Base-by-base conservation (phyloP, 2,329 filamentous ascomycete genomes). In the Aureobasidium vineae region DNA sequence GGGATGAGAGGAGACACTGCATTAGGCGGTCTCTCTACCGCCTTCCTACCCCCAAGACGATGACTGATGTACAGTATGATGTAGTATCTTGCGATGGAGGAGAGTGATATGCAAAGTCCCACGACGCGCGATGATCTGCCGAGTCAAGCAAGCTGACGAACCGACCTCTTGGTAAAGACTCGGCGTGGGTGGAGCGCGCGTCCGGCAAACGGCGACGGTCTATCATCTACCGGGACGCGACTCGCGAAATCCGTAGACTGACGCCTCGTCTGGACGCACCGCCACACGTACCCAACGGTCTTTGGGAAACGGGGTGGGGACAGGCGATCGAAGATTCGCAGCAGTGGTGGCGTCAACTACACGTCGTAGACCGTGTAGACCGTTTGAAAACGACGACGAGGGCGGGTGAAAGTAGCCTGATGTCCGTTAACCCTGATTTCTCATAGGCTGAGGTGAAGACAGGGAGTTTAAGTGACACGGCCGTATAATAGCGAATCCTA, bases 401-500 rank as follows among this genome's bases (percentile, higher is more conserved):
- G 45, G 45, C 36, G 43, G 59, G 33, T 49, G 15, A 52, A 28
- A 40, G 21, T 52, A 63, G 56, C 56, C 43, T 49, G 43, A 49
- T 41, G n/a, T 47, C 28, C 41, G n/a, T 38, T 61, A 26, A 13
- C n/a, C 41, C 54, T 56, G 23, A 26, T 16, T 41, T 21, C 28
- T 61, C 45, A 41, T 33, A 63, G 45, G 45, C 21, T 33, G 40
- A 40, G 21, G 40, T 21, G 21, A 59, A 63, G 45, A 63, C 52
- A 52, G 31, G 15, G 33, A 23, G 23, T 23, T 28, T 15, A 61
- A 23, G 33, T 36, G 13, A 45, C 41, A 63, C 59, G 45, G 59
- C 59, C 59, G 59, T 63, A 63, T n/a, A 16, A 63, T 52, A 52
- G 31, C 23, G n/a, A 33, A 63, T 36, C 59, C 33, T 63, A 63